Percentiles rank a stretch among this genome's conserved stretches.
Conservation (phyloP, 192 early-diverging fungal species). For the Coemansia sp. region DNA sequence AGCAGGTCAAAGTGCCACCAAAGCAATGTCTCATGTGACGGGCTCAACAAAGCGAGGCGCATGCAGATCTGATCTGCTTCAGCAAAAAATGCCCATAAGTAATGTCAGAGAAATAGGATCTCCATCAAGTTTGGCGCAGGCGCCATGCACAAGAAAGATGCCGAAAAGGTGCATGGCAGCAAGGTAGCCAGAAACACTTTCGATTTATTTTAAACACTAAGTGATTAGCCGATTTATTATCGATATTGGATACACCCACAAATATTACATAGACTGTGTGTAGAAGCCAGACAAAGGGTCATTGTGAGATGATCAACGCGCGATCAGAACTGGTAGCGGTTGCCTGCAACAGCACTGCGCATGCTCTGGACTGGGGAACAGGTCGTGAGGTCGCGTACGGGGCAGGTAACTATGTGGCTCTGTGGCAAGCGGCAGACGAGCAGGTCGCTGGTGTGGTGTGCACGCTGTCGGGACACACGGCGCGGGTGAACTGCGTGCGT, state of each 20-base stretch:
- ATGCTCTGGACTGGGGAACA: slow-evolving; percentile 30
- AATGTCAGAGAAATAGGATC: neutral
- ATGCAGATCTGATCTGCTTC: neutral
- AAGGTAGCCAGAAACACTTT: neutral
- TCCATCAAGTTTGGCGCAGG: neutral
- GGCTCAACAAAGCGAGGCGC: neutral
- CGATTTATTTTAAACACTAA: neutral
- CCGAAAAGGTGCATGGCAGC: neutral
- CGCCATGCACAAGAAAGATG: neutral
- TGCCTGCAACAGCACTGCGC: slow-evolving; percentile 45
- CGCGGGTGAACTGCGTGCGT: slow-evolving; percentile 72
- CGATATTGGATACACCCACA: neutral
- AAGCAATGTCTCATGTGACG: neutral
- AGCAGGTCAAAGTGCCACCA: too few species aligned
- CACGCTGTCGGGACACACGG: slow-evolving; percentile 74
- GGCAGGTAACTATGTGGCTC: slow-evolving; percentile 65
- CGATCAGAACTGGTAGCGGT: slow-evolving; percentile 28
- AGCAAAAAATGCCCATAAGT: neutral
- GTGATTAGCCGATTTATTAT: neutral
- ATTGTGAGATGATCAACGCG: neutral
- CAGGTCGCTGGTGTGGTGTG: slow-evolving; percentile 49
- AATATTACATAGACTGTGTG: neutral
- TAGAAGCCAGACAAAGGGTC: neutral
- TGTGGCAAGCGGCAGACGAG: slow-evolving; percentile 67
- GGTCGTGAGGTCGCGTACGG: slow-evolving; percentile 56